phyloP scores from a whole-genome alignment of 495 filamentous ascomycete genomes.

The Lasiosphaeria miniovina region DNA sequence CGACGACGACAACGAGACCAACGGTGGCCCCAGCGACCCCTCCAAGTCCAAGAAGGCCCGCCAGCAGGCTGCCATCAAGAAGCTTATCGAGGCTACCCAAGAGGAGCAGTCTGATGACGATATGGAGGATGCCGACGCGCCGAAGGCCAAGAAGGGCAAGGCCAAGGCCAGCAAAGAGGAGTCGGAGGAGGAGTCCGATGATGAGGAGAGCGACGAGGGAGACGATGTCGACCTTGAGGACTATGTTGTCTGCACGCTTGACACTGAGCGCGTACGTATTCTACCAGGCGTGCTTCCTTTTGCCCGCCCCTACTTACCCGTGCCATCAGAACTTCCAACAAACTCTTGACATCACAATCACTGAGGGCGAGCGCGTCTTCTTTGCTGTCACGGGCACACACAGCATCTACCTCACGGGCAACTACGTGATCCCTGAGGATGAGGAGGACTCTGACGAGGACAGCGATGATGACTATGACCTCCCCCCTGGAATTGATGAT shows the following conservation, averaged over 20 bases:
- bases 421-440: constrained; percentile 68
- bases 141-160: constrained; percentile 68
- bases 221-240: constrained; percentile 74
- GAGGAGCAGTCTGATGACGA: constrained; percentile 55
- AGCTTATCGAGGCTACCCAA: constrained; percentile 65
- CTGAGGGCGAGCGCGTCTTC: constrained; percentile 80
- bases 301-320: constrained; percentile 30
- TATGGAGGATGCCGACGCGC: constrained; percentile 59
- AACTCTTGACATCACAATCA: constrained; percentile 85
- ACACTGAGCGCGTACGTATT: constrained; percentile 58
- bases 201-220: constrained; percentile 56
- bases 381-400: constrained; percentile 91
- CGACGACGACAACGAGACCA: constrained; percentile 64
- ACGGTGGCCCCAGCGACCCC: constrained; percentile 87
- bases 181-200: constrained; percentile 53
- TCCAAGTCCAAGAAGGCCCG: constrained; percentile 80
- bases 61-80: constrained; percentile 65
- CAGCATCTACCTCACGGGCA: constrained; percentile 87
- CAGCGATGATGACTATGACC: constrained; percentile 72
- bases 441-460: constrained; percentile 56
- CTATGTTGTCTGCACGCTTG: constrained; percentile 89
- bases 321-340: constrained; percentile 80
- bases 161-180: constrained; percentile 68
- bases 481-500: constrained; percentile 61
- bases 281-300: not conserved